These are phyloP conservation scores for Myriosclerotinia curreyana DNA, from an alignment of 2,329 filamentous ascomycete species.

Conservation along the genomic window DNA sequence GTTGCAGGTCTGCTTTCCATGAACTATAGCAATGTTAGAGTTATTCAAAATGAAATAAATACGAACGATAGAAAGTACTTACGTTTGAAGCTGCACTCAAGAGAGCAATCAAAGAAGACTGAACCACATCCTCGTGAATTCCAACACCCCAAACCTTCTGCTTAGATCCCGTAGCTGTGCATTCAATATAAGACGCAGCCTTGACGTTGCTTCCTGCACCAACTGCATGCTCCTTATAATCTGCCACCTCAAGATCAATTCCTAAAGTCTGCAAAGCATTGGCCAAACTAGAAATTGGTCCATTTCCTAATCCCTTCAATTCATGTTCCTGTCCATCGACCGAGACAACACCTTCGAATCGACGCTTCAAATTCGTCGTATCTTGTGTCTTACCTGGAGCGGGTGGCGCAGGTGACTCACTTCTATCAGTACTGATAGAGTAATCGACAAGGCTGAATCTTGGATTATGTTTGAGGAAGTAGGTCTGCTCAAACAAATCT, in stretches of 20 bases:
- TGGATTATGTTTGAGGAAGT: conserved; percentile 79
- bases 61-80: conserved; percentile 77
- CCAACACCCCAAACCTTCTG: conserved; percentile 86
- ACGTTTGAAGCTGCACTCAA: conserved; percentile 83
- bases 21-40: conserved; percentile 78
- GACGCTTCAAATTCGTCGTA: conserved; percentile 72
- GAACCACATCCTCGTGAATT: conserved; percentile 88
- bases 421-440: conserved; percentile 81
- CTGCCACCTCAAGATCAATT: conserved; percentile 83
- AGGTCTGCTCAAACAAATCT: conserved; percentile 81
- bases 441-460: conserved; percentile 89
- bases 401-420: conserved; percentile 67
- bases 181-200: conserved; percentile 95
- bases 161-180: conserved; percentile 63
- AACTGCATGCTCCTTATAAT: conserved; percentile 96
- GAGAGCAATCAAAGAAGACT: conserved; percentile 82
- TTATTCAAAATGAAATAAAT: conserved; percentile 79
- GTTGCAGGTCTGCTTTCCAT: conserved; percentile 67
- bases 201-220: conserved; percentile 78
- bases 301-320: conserved; percentile 79
- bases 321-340: conserved; percentile 78
- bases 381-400: conserved; percentile 68
- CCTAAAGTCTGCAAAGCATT: conserved; percentile 75
- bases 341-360: conserved; percentile 80
- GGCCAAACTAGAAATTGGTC: conserved; percentile 84